These are phyloP conservation scores for Schizophyllum commune DNA, from an alignment of 1,284 basidiomycete genomes.

Conservation along the genomic window DNA sequence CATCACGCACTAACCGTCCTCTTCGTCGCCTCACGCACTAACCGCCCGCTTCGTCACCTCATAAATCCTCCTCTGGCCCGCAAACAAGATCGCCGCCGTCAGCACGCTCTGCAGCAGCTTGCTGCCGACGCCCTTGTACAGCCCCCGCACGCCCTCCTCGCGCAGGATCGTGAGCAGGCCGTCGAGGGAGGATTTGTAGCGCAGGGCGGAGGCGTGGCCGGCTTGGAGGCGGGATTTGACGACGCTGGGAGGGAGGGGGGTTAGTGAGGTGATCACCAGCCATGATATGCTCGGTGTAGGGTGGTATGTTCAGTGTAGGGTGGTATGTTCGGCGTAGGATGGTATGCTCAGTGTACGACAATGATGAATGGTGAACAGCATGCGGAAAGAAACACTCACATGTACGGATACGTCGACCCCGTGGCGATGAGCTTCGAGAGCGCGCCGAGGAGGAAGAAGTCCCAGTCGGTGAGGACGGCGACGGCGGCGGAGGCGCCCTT, in stretches of 20 bases:
- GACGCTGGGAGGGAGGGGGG: conserved; percentile 39
- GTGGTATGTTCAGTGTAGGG: no score
- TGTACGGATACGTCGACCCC: conserved; percentile 70
- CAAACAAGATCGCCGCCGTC: conserved; percentile 87
- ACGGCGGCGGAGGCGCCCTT: conserved; percentile 34
- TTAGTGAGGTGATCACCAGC: background rate
- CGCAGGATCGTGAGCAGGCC: conserved; percentile 65
- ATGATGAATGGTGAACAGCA: no score
- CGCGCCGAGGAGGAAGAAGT: conserved; percentile 86
- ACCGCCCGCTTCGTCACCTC: conserved; percentile 43
- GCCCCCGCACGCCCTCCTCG: conserved; percentile 71
- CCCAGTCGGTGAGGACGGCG: conserved; percentile 67
- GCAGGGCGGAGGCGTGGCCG: conserved; percentile 52
- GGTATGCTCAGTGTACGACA: no score
- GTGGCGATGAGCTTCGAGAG: conserved; percentile 82
- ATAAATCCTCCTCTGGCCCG: conserved; percentile 72
- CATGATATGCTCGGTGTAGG: no score
- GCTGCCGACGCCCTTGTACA: conserved; percentile 80
- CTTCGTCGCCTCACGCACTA: conserved; percentile 31
- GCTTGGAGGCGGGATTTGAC: conserved; percentile 81
- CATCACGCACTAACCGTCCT: no score
- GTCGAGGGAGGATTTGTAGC: conserved; percentile 66
- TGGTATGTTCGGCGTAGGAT: no score
- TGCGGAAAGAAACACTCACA: conserved; percentile 36
- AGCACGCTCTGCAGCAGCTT: conserved; percentile 88